Base-by-base conservation (phyloP, 306 rosid species). In the Chamaecrista fasciculata region DNA sequence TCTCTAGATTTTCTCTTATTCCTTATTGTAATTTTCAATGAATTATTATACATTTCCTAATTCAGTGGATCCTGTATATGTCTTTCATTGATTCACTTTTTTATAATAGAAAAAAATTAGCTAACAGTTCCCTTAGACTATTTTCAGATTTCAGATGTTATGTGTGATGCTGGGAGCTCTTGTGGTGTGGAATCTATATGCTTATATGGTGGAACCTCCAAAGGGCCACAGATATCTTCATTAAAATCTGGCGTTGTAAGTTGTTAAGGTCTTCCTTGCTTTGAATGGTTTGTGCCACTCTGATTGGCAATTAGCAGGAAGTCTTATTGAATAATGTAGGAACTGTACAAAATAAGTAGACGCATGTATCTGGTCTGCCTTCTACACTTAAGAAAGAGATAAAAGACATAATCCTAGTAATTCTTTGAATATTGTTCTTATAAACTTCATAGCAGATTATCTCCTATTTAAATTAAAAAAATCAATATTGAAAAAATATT, bases 171-270 rank as follows among this genome's bases (percentile, higher is more conserved):
- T 44, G 97, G 99, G 70, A 73, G 71, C 34, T 79, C 97, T 56
- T 88, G 95, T 74, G 97, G 89, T 19, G 95, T 91, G 73, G 69
- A 73, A 50, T 80, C 96, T 51, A 69, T 91, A 66, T 86, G 97
- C 77, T 67, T 94, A 82, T 91, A 91, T 47, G 99, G 99, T 74
- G 99, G 99, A 81, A 87, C 96, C 55, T 84, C 96, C 63, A 94
- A 91, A 82, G 88, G 83, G 56, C 94, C 91, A 24, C 99, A 94
- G 66, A 91, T 91, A 71, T 70, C 92, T 58, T 29, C 86, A 34
- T 78, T 94, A 15, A 91, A 94, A 81, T 85, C 96, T 82, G 99
- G 99, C 58, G 69, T 91, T 73, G 97, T 94, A 85, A 82, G 99
- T 77, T 75, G 52, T 79, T 66, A 67, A 26, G 56, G 50, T 78